These are phyloP conservation scores for Teratosphaeria destructans DNA, from an alignment of 2,329 filamentous ascomycete species.

Conservation along the genomic window DNA sequence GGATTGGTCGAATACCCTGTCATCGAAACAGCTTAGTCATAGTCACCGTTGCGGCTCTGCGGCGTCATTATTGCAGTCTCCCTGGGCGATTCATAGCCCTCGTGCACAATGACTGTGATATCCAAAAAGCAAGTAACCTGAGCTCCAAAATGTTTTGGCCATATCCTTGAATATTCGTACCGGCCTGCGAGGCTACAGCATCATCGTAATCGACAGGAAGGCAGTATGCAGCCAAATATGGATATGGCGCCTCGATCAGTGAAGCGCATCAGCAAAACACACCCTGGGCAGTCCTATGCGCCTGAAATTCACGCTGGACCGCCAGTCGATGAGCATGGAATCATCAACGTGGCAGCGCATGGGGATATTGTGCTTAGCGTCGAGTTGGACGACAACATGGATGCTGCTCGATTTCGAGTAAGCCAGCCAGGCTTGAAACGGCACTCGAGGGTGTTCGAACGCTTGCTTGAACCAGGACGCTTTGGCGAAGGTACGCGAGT, in stretches of 20 bases:
- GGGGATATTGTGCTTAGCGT: conserved; percentile 60
- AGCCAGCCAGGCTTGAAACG: conserved; percentile 45
- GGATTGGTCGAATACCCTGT: neutral
- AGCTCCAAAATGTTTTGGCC: conserved; percentile 35
- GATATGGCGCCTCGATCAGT: neutral
- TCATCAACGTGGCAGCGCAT: conserved; percentile 25
- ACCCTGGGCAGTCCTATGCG: neutral
- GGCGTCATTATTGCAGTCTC: neutral
- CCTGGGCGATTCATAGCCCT: neutral
- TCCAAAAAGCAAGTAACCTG: neutral
- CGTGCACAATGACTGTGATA: neutral
- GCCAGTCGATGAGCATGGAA: neutral
- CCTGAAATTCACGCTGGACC: neutral
- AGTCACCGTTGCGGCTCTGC: neutral
- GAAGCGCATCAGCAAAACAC: neutral
- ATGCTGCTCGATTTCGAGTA: conserved; percentile 51
- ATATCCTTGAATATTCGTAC: conserved; percentile 31
- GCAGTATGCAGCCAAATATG: neutral
- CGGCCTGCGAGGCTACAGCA: neutral
- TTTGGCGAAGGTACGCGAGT: conserved; percentile 55
- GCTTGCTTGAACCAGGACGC: conserved; percentile 51
- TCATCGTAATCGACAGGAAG: neutral
- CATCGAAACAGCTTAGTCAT: neutral
- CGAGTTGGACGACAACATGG: conserved; percentile 45
- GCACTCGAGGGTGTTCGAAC: conserved; percentile 60